Conservation (phyloP, 2,329 filamentous ascomycete species). For the Neoscytalidium dimidiatum region DNA sequence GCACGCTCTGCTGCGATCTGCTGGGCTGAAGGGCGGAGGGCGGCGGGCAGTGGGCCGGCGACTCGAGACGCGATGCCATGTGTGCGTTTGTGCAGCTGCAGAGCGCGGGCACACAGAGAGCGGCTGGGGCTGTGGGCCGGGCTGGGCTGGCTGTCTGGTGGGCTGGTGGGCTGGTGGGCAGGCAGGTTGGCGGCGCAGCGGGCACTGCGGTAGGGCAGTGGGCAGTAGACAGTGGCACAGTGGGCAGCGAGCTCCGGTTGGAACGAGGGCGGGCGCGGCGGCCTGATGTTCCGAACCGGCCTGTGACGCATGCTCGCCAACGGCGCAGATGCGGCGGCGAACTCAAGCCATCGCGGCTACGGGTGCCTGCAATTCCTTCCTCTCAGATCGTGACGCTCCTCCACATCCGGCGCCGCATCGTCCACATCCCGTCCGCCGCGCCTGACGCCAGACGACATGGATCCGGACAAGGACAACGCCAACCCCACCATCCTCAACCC, state of each 20-base stretch:
- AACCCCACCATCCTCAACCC: constrained; percentile 91
- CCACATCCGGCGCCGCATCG: constrained; percentile 2
- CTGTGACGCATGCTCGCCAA: background rate
- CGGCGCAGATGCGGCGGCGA: background rate
- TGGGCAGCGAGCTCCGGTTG: background rate
- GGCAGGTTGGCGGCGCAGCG: background rate
- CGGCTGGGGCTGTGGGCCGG: background rate
- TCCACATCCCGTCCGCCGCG: constrained; percentile 15
- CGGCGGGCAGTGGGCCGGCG: constrained; percentile 9
- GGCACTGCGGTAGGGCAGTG: background rate
- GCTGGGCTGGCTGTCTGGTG: background rate
- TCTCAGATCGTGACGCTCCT: constrained; percentile 3
- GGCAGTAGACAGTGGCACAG: too few relatives aligned
- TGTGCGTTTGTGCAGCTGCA: constrained; percentile 14
- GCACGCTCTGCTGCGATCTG: constrained; percentile 16
- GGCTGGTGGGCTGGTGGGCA: background rate
- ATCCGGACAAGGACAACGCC: constrained; percentile 65
- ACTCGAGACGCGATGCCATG: constrained; percentile 11
- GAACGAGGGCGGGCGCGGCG: background rate
- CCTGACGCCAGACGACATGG: constrained; percentile 31
- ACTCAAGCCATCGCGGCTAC: constrained; percentile 7
- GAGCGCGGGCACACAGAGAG: background rate
- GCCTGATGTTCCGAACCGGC: constrained; percentile 15
- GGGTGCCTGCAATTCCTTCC: constrained; percentile 5
- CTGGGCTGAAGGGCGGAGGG: too few relatives aligned